Percentiles rank a stretch among this genome's conserved stretches.
These are phyloP conservation scores for Pisolithus marmoratus DNA, from an alignment of 768 basidiomycete genomes.

Conservation along the genomic window DNA sequence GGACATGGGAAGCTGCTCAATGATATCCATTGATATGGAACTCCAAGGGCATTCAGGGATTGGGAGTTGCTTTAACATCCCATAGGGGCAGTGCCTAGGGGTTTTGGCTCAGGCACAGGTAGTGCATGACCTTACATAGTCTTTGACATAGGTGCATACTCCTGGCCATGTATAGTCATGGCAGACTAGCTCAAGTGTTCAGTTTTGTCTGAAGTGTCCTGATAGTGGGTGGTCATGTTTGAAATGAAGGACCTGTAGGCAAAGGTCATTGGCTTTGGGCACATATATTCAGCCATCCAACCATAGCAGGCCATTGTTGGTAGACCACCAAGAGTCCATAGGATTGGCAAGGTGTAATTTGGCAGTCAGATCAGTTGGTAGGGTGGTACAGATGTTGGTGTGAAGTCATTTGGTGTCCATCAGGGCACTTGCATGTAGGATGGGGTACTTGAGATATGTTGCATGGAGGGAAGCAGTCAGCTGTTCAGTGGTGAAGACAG, in stretches of 20 bases:
- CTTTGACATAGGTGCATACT: too few relatives aligned
- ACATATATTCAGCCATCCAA: too few relatives aligned
- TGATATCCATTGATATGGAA: constrained; percentile 4
- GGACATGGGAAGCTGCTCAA: constrained; percentile 17
- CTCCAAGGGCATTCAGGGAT: not conserved
- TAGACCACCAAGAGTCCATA: too few relatives aligned
- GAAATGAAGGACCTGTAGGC: too few relatives aligned
- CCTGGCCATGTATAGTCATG: too few relatives aligned
- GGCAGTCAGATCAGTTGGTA: not conserved
- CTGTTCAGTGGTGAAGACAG: not conserved
- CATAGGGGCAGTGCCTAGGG: not conserved
- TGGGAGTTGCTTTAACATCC: not conserved
- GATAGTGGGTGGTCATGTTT: too few relatives aligned
- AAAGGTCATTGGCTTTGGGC: too few relatives aligned
- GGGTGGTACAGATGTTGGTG: not conserved
- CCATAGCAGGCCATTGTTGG: too few relatives aligned
- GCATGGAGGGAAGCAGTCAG: not conserved
- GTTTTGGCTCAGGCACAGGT: not conserved
- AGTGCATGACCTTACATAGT: not conserved
- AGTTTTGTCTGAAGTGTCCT: too few relatives aligned
- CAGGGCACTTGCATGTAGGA: not conserved
- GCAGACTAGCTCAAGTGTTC: too few relatives aligned
- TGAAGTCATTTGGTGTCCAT: not conserved
- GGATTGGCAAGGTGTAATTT: too few relatives aligned
- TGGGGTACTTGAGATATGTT: not conserved